Percentiles rank a stretch among this genome's conserved stretches.
These are phyloP conservation scores for Blastocladiella emersonii DNA, from an alignment of 371 early-diverging fungal species.

Conservation along the genomic window DNA sequence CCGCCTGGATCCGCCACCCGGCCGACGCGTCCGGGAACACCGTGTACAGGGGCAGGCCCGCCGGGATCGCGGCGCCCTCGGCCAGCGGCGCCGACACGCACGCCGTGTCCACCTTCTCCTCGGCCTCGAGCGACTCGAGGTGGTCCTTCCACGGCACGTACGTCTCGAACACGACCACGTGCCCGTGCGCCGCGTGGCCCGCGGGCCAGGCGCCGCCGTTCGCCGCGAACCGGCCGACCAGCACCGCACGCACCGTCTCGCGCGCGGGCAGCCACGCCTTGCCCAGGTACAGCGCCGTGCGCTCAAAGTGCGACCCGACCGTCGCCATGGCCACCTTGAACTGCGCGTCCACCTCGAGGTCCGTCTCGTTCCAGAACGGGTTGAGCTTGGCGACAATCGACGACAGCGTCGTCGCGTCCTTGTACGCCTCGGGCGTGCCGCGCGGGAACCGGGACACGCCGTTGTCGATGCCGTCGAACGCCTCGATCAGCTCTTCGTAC, in stretches of 20 bases:
- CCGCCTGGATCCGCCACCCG: constrained; percentile 65
- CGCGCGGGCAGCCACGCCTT: constrained; percentile 80
- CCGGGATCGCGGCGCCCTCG: not conserved
- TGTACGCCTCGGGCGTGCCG: constrained; percentile 61
- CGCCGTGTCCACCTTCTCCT: constrained; percentile 13
- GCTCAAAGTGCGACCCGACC: constrained; percentile 61
- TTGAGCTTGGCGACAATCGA: constrained; percentile 69
- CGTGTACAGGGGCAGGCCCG: constrained; percentile 48
- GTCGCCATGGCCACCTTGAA: constrained; percentile 57
- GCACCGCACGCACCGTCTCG: constrained; percentile 46
- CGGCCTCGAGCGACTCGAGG: constrained; percentile 13
- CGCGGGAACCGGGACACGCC: constrained; percentile 75
- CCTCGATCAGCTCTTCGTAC: constrained; percentile 68
- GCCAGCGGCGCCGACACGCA: not conserved
- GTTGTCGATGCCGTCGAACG: constrained; percentile 78
- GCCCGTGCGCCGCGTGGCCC: constrained; percentile 42
- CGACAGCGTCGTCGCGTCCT: constrained; percentile 64
- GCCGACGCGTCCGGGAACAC: constrained; percentile 58
- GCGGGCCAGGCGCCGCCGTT: not conserved
- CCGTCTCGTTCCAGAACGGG: constrained; percentile 80
- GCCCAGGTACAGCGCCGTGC: constrained; percentile 47
- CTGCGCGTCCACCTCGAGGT: constrained; percentile 34
- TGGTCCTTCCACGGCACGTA: constrained; percentile 75
- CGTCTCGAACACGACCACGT: constrained; percentile 63
- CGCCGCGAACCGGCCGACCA: constrained; percentile 6